phyloP scores from a whole-genome alignment of 495 filamentous ascomycete species.

The Aspergillus campestris region DNA sequence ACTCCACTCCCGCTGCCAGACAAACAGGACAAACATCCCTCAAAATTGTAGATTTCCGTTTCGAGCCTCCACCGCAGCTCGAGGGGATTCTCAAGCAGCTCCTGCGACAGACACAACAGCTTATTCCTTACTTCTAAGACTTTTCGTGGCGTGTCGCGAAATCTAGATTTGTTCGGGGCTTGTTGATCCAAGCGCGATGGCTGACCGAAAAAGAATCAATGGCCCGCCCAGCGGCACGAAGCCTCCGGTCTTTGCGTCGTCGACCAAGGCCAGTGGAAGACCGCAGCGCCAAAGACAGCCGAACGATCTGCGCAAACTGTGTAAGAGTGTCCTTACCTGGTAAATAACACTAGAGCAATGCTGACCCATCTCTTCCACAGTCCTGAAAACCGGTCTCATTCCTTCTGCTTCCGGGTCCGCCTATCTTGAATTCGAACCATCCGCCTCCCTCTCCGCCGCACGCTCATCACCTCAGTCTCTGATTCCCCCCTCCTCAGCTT shows the following conservation, averaged over 20 bases:
- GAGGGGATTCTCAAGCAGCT: neutral
- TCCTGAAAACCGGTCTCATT: slow-evolving; percentile 82
- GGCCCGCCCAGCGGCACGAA: slow-evolving; percentile 70
- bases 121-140: too few species aligned
- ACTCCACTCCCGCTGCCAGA: slow-evolving; percentile 10
- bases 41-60: slow-evolving; percentile 31
- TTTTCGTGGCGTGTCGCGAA: slow-evolving; percentile 1
- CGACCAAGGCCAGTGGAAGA: slow-evolving; percentile 31
- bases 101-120: neutral
- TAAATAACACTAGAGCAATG: neutral
- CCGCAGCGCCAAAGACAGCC: slow-evolving; percentile 47
- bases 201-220: slow-evolving; percentile 86
- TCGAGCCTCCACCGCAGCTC: slow-evolving; percentile 14
- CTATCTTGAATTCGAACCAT: slow-evolving; percentile 77
- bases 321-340: slow-evolving; percentile 41
- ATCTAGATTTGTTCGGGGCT: slow-evolving; percentile 1
- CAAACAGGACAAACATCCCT: slow-evolving; percentile 39
- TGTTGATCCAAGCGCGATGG: slow-evolving; percentile 43
- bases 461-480: slow-evolving; percentile 41
- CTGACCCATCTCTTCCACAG: slow-evolving; percentile 35
- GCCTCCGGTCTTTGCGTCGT: slow-evolving; percentile 59
- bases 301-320: slow-evolving; percentile 70
- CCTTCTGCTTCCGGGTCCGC: slow-evolving; percentile 92
- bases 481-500: slow-evolving; percentile 46
- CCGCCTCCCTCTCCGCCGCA: slow-evolving; percentile 39